A percentile compares a stretch with the other conserved stretches of the same genome.
These are phyloP conservation scores for Trypanosoma conorhini DNA, from an alignment of 208 protist genomes.

Conservation along the genomic window DNA sequence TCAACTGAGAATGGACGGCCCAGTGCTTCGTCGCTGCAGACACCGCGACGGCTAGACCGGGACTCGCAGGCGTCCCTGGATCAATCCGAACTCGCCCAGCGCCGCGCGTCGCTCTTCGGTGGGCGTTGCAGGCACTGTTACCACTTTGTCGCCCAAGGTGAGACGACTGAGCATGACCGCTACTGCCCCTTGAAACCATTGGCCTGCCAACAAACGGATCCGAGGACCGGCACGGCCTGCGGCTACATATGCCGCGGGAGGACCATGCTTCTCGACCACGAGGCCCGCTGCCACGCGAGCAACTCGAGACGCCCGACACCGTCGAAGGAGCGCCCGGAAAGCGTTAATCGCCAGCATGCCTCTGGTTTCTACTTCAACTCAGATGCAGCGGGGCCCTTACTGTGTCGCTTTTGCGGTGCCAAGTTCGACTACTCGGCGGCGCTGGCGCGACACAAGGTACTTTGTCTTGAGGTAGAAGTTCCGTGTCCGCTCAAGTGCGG, in stretches of 20 bases:
- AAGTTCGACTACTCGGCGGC: conserved; percentile 12
- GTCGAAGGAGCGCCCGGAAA: neutral
- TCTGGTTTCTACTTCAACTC: neutral
- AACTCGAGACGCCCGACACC: neutral
- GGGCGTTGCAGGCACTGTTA: conserved; percentile 12
- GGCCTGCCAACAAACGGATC: neutral
- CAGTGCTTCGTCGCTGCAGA: neutral
- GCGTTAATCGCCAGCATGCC: neutral
- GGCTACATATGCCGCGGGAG: conserved; percentile 6
- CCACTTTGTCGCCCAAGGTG: neutral
- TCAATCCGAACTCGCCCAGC: neutral
- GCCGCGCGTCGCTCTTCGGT: neutral
- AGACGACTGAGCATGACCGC: neutral
- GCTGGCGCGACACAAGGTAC: conserved; percentile 18
- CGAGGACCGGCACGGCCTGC: neutral
- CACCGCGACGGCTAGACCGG: neutral
- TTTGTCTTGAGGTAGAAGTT: conserved; percentile 30
- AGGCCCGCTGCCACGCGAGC: neutral
- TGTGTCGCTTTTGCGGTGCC: conserved; percentile 24
- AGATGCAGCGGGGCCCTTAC: neutral
- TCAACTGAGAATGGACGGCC: too few relatives aligned
- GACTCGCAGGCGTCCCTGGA: neutral
- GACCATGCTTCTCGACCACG: conserved; percentile 6
- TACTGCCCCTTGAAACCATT: conserved; percentile 11
- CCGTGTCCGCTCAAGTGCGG: conserved; percentile 40